Evolutionary conservation across 2,329 filamentous ascomycete species (phyloP), one percentile per base, ranked within the genome.

Genomic region (Claviceps sp.): DNA sequence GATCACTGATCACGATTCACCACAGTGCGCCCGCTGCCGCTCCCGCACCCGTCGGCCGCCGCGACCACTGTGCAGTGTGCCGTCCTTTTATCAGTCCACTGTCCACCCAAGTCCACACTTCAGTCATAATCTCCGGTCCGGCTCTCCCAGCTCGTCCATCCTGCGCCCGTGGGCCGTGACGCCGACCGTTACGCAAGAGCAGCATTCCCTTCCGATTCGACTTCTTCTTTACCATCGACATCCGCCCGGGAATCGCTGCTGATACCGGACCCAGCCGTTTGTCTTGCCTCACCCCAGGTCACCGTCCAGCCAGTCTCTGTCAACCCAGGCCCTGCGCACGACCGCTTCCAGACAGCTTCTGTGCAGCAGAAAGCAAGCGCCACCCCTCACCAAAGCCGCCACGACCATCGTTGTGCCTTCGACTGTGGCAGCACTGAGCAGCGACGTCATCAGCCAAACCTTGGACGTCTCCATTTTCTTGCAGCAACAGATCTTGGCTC

Each of bases 181-280:
- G 50, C 58, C 56, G 55, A 56, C 52, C 9, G 26, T 50, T 26
- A 55, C 38, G n/a, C 38, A 41, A 41, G 38, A 48, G 54, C 43
- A 47, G 37, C 40, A 20, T 45, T 42, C 43, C 37, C 34, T 34
- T 34, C 34, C 48, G 49, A 50, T 26, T 50, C 16, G 49, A 26
- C 9, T 16, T 37, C 46, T 22, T 37, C 34, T 45, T 40, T 46
- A 20, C 16, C 49, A 50, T 46, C 36, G 42, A 20, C 49, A 24
- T 24, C 20, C 8, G 38, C 30, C 40, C 30, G 41, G 38, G 26
- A 22, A 20, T 36, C 30, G 45, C 26, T 48, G 47, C 52, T 53
- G 53, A 52, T 47, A 40, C 44, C 57, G 38, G 53, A 49, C 40
- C 50, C 55, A 50, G 53, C 55, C 47, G 52, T 50, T 49, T 54